A percentile compares a stretch with the other conserved stretches of the same genome.
These are phyloP conservation scores for Mycena sanguinolenta DNA, from an alignment of 768 basidiomycete genomes.

Conservation along the genomic window DNA sequence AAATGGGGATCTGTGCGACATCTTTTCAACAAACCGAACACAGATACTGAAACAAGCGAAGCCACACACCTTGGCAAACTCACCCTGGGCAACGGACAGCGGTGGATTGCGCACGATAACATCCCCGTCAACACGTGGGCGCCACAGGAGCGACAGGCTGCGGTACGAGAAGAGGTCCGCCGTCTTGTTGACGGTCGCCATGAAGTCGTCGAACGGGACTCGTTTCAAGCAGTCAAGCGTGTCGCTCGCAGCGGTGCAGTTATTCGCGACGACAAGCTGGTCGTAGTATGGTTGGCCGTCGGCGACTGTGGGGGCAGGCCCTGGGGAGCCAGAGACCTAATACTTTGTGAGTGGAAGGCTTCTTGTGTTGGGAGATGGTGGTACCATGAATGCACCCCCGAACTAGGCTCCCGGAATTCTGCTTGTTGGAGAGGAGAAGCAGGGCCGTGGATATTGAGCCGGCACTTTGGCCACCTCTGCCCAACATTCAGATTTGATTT, in stretches of 20 bases:
- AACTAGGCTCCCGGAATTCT: slow-evolving; percentile 2
- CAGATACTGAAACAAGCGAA: slow-evolving; percentile 9
- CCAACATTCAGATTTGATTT: not conserved
- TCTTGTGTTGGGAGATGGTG: not conserved
- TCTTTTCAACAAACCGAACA: not conserved
- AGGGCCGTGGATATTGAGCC: slow-evolving; percentile 23
- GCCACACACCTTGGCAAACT: not conserved
- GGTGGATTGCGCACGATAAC: not conserved
- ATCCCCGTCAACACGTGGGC: slow-evolving; percentile 51
- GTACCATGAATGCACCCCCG: slow-evolving; percentile 30
- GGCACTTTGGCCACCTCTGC: slow-evolving; percentile 27
- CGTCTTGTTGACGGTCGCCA: slow-evolving; percentile 48
- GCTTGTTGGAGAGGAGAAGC: slow-evolving; percentile 18
- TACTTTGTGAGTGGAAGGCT: no score
- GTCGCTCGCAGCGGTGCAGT: slow-evolving; percentile 43
- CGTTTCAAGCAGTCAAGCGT: slow-evolving; percentile 50
- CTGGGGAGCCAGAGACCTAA: not conserved
- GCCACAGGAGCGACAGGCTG: slow-evolving; percentile 50
- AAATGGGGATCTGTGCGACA: not conserved
- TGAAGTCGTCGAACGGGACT: slow-evolving; percentile 46
- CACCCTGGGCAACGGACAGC: not conserved
- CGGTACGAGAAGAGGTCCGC: slow-evolving; percentile 48
- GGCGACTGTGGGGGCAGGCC: not conserved
- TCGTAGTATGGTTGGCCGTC: not conserved
- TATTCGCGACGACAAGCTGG: slow-evolving; percentile 5